Evolutionary conservation across 805 yeast species (phyloP).

Genomic region (Ogataea allantospora): DNA sequence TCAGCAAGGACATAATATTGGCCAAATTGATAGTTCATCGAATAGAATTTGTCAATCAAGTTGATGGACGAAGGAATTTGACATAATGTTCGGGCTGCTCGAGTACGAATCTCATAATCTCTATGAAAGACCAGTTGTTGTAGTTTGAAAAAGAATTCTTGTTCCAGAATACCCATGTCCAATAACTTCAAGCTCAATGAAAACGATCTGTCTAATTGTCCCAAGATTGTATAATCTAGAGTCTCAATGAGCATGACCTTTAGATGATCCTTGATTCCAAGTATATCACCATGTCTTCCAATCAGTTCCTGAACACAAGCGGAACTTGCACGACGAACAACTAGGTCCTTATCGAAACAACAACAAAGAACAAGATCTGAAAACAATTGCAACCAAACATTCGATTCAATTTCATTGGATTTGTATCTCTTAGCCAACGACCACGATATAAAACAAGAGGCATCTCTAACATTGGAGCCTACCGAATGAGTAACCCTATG

Average conservation of each 20-base stretch:
- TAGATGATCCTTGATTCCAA: conserved; percentile 32
- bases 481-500: conserved; percentile 46
- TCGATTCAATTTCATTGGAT: conserved; percentile 20
- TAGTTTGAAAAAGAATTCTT: conserved; percentile 34
- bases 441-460: conserved; percentile 87
- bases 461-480: conserved; percentile 76
- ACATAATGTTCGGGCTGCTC: conserved; percentile 41
- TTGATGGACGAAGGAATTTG: neutral
- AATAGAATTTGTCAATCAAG: neutral
- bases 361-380: conserved; percentile 48
- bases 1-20: conserved; percentile 25
- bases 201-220: conserved; percentile 42
- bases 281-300: conserved; percentile 63
- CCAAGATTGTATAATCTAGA: conserved; percentile 51
- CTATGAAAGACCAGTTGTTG: conserved; percentile 34
- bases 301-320: conserved; percentile 86
- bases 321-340: conserved; percentile 75
- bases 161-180: conserved; percentile 17
- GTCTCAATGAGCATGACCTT: conserved; percentile 55
- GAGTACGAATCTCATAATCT: conserved; percentile 42
- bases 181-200: conserved; percentile 16
- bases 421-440: conserved; percentile 50
- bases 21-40: conserved; percentile 1
- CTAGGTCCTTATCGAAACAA: conserved; percentile 70
- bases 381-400: conserved; percentile 23